A percentile compares a stretch with the other conserved stretches of the same genome.
phyloP scores from a whole-genome alignment of 2,329 filamentous ascomycete species.

The Neonectria ditissima region DNA sequence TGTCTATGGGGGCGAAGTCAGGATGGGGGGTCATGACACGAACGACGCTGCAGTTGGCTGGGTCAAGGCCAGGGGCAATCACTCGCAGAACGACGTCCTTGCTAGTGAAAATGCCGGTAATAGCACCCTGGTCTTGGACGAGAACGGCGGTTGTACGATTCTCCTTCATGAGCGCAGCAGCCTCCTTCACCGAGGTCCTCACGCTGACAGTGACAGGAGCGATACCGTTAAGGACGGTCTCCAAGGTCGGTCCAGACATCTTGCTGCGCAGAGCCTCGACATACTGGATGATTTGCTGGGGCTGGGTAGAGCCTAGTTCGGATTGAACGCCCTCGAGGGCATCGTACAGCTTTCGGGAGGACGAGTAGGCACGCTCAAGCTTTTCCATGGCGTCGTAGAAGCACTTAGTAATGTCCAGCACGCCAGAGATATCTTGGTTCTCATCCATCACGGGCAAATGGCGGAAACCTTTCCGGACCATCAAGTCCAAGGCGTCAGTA shows the following conservation, averaged over 20 bases:
- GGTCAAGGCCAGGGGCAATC: constrained; percentile 95
- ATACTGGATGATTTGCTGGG: constrained; percentile 98
- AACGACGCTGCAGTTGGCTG: constrained; percentile 94
- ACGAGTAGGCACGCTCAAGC: constrained; percentile 95
- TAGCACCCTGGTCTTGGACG: constrained; percentile 95
- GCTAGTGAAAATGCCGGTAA: constrained; percentile 99
- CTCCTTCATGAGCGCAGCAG: constrained; percentile 96
- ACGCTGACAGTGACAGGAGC: constrained; percentile 96
- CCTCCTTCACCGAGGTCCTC: constrained; percentile 94
- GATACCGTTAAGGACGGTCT: constrained; percentile 91
- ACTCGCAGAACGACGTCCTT: constrained; percentile 99
- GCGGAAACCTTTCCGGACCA: constrained; percentile 98
- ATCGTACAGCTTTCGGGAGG: constrained; percentile 97
- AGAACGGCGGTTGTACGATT: constrained; percentile 97
- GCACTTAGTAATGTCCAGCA: constrained; percentile 98
- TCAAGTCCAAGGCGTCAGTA: constrained; percentile 95
- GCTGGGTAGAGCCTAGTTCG: constrained; percentile 93
- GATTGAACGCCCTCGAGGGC: constrained; percentile 97
- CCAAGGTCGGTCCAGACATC: constrained; percentile 97
- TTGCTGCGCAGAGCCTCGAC: constrained; percentile 94
- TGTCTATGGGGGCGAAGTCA: constrained; percentile 97
- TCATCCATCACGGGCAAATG: constrained; percentile 99
- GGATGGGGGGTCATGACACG: constrained; percentile 99
- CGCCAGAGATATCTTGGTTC: constrained; percentile 98
- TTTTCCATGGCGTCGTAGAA: constrained; percentile 99